phyloP scores from a whole-genome alignment of 1,284 basidiomycete genomes.

The Leccinum holopus region DNA sequence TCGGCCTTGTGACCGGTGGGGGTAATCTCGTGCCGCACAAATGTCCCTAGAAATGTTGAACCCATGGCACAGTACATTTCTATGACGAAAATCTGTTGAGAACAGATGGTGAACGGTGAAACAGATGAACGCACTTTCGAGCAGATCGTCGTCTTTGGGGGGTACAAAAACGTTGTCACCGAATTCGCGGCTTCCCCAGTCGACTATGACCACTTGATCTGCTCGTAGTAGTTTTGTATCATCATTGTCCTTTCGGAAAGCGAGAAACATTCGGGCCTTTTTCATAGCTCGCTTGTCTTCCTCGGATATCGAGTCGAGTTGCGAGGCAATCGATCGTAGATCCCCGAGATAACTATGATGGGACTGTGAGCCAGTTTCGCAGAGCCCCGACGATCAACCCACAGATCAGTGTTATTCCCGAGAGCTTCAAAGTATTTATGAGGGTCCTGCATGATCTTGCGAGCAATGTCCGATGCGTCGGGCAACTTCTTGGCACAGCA shows the following conservation, averaged over 20 bases:
- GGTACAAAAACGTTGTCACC: constrained; percentile 18
- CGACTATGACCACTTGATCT: constrained; percentile 22
- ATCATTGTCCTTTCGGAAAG: constrained; percentile 1
- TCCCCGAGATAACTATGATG: constrained; percentile 24
- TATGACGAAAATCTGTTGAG: not conserved
- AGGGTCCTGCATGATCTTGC: constrained; percentile 22
- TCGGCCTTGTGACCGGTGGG: not conserved
- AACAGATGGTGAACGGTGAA: not conserved
- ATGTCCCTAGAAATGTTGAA: constrained; percentile 22
- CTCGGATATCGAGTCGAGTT: constrained; percentile 15
- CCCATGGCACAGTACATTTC: constrained; percentile 24
- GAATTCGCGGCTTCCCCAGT: constrained; percentile 26
- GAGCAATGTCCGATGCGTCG: constrained; percentile 21
- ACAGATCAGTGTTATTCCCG: constrained; percentile 2
- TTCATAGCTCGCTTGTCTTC: constrained; percentile 17
- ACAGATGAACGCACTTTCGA: constrained; percentile 23
- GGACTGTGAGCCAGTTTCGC: constrained; percentile 9
- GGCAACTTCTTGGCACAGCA: constrained; percentile 26
- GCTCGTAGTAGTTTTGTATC: constrained; percentile 11
- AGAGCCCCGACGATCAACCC: not conserved
- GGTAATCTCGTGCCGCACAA: constrained; percentile 18
- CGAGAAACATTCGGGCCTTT: constrained; percentile 24
- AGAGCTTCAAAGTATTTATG: constrained; percentile 16
- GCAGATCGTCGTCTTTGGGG: constrained; percentile 21
- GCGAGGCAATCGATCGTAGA: constrained; percentile 21